phyloP scores from a whole-genome alignment of 805 yeast species.

The Helenozyma rhizophorensis region DNA sequence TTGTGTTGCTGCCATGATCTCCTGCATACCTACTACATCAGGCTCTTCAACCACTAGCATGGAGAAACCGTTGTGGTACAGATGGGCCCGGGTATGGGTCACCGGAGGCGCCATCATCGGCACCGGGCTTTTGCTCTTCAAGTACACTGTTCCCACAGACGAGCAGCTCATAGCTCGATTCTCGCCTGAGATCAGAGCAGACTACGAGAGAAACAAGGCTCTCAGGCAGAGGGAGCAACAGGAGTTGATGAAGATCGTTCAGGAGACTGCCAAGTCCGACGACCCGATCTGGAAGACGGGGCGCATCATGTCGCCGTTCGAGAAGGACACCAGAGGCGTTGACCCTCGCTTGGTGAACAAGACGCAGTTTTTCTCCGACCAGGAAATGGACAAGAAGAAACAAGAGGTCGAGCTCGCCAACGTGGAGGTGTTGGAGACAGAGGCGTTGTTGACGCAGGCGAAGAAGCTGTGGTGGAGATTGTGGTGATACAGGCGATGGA shows the following conservation, averaged over 20 bases:
- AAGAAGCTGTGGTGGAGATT: constrained; percentile 21
- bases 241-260: constrained; percentile 63
- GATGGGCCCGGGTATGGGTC: constrained; percentile 55
- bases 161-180: constrained; percentile 68
- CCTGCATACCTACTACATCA: not conserved
- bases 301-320: constrained; percentile 65
- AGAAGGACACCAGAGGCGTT: constrained; percentile 34
- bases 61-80: constrained; percentile 45
- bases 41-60: not conserved
- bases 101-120: constrained; percentile 67
- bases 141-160: constrained; percentile 79
- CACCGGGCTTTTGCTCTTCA: constrained; percentile 65
- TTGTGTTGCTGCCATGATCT: not conserved
- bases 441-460: constrained; percentile 17
- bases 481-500: not conserved
- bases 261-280: constrained; percentile 57
- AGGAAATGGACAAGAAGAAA: constrained; percentile 37
- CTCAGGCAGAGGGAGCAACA: constrained; percentile 65
- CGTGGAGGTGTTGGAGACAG: constrained; percentile 14
- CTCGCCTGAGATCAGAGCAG: constrained; percentile 79
- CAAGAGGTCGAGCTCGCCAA: constrained; percentile 24
- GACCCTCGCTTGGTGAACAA: constrained; percentile 37
- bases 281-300: constrained; percentile 87
- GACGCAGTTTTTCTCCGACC: constrained; percentile 44
- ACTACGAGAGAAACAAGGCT: constrained; percentile 62